Percentiles rank a stretch among this genome's conserved stretches.
Evolutionary conservation across 768 basidiomycete species (phyloP).

Genomic region (Botryobasidium botryosum): DNA sequence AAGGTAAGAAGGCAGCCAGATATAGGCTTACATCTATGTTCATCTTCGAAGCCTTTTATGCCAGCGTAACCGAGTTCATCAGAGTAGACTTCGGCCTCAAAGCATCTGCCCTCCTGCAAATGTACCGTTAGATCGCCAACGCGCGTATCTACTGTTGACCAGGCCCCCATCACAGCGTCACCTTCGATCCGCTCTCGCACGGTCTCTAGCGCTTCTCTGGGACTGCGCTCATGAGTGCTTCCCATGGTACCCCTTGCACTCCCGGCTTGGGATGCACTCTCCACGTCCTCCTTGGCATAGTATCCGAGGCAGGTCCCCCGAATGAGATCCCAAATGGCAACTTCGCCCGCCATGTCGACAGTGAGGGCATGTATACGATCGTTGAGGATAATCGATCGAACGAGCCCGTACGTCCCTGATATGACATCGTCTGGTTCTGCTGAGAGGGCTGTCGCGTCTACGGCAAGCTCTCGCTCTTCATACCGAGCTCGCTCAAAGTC

Average conservation of each 20-base stretch:
- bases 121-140: constrained; percentile 79
- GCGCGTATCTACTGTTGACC: constrained; percentile 83
- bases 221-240: constrained; percentile 32
- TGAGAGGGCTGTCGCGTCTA: constrained; percentile 44
- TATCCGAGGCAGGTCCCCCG: constrained; percentile 57
- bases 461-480: constrained; percentile 53
- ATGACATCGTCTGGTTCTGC: constrained; percentile 51
- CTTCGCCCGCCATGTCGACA: constrained; percentile 73
- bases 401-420: constrained; percentile 54
- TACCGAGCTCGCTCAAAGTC: constrained; percentile 19
- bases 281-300: constrained; percentile 49
- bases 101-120: constrained; percentile 60
- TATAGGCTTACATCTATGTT: constrained; percentile 50
- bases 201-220: constrained; percentile 69
- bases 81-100: constrained; percentile 89
- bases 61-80: constrained; percentile 67
- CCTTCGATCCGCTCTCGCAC: constrained; percentile 90
- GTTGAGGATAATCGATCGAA: constrained; percentile 67
- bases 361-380: constrained; percentile 83
- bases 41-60: constrained; percentile 51
- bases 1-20: constrained; percentile 9
- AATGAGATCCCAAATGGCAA: constrained; percentile 87
- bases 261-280: constrained; percentile 12
- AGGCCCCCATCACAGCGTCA: constrained; percentile 67
- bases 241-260: neutral